Conservation (phyloP, 768 basidiomycete species). For the Lyophyllum decastes region DNA sequence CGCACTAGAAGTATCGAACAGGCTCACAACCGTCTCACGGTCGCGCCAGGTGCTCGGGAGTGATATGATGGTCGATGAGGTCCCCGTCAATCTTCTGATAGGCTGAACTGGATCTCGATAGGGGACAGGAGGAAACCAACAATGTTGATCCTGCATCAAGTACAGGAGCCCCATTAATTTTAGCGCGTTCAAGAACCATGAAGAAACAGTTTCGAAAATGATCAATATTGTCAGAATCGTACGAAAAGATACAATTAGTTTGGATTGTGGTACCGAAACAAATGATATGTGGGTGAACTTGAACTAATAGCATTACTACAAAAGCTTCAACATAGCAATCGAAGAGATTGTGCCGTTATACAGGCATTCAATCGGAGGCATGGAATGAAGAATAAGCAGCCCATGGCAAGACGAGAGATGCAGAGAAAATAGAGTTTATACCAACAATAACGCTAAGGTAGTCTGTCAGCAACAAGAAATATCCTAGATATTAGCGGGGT, state of each 20-base stretch:
- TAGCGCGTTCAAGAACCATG: not conserved
- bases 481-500: constrained; percentile 23
- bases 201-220: not conserved
- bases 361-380: constrained; percentile 11
- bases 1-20: no score
- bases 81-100: not conserved
- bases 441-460: constrained; percentile 4
- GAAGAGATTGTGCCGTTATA: constrained; percentile 16
- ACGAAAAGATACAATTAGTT: constrained; percentile 12
- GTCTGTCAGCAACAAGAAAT: constrained; percentile 16
- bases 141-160: not conserved
- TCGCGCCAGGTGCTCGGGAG: not conserved
- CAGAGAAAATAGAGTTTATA: constrained; percentile 4
- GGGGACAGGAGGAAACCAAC: not conserved
- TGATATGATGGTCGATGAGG: not conserved
- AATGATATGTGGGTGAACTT: constrained; percentile 10
- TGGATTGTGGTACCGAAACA: constrained; percentile 16
- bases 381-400: constrained; percentile 1
- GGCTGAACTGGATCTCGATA: not conserved
- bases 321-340: constrained; percentile 7
- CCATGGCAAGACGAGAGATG: not conserved
- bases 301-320: constrained; percentile 12
- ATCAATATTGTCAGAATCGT: not conserved
- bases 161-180: not conserved
- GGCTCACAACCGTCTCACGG: not conserved